Percentiles rank a stretch among this genome's conserved stretches.
phyloP scores from a whole-genome alignment of 2,329 filamentous ascomycete genomes.

The Trichoderma sp. region DNA sequence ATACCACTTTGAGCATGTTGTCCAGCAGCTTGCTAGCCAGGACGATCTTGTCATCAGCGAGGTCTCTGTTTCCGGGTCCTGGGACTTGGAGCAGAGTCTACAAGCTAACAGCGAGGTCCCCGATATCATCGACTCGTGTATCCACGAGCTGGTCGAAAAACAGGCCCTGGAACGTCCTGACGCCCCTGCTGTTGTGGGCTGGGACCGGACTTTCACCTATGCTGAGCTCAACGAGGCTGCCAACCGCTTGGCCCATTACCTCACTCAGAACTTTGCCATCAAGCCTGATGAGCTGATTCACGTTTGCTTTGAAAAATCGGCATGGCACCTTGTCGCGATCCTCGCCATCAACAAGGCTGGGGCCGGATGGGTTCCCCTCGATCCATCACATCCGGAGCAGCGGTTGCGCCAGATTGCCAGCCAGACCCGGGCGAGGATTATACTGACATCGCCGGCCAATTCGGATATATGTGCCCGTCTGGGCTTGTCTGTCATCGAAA shows the following conservation, averaged over 20 bases:
- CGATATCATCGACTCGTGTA: constrained; percentile 19
- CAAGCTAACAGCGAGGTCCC: constrained; percentile 18
- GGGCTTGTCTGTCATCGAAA: constrained; percentile 22
- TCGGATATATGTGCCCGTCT: constrained; percentile 31
- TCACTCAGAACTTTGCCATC: background rate
- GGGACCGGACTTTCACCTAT: constrained; percentile 28
- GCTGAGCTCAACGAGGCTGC: constrained; percentile 9
- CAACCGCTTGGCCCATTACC: constrained; percentile 16
- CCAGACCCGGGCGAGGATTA: constrained; percentile 23
- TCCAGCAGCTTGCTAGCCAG: constrained; percentile 1
- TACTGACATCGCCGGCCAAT: constrained; percentile 27
- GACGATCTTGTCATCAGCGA: constrained; percentile 1
- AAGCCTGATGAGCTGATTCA: constrained; percentile 30
- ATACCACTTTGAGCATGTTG: constrained; percentile 16
- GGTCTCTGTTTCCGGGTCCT: constrained; percentile 14
- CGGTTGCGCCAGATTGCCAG: constrained; percentile 24
- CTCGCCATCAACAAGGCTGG: constrained; percentile 32
- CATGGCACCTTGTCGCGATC: constrained; percentile 31
- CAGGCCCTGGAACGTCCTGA: constrained; percentile 16
- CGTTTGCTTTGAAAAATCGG: constrained; percentile 38
- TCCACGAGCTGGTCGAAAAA: constrained; percentile 25
- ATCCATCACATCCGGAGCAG: constrained; percentile 28
- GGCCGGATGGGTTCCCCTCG: constrained; percentile 31
- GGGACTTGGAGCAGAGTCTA: constrained; percentile 19
- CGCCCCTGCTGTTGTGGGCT: constrained; percentile 24